These are phyloP conservation scores for Lithospermum erythrorhizon DNA, from an alignment of 257 asterid genomes.

Conservation along the genomic window DNA sequence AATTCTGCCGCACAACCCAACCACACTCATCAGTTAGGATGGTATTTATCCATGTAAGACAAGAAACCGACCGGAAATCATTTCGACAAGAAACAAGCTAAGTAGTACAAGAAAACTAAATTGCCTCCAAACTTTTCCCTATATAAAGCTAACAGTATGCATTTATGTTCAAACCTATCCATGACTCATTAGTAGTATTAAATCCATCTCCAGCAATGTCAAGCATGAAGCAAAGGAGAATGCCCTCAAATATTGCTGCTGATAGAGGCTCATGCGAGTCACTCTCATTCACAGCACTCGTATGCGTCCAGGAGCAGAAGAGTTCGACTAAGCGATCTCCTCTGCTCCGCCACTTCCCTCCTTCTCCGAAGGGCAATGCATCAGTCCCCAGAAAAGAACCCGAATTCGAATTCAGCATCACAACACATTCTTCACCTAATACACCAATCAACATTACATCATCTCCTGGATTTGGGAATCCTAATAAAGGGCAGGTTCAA, in stretches of 20 bases:
- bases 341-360: conserved; percentile 1
- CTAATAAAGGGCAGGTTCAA: conserved; percentile 3
- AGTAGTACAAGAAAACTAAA: too few species aligned
- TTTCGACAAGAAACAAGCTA: too few species aligned
- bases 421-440: conserved; percentile 7
- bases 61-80: too few species aligned
- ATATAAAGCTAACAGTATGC: too few species aligned
- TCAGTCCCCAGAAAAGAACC: conserved; percentile 8
- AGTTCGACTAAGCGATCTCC: too few species aligned
- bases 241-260: conserved; percentile 16
- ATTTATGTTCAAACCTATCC: too few species aligned
- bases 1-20: too few species aligned
- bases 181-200: too few species aligned
- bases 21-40: too few species aligned
- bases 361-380: conserved; percentile 6
- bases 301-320: conserved; percentile 28
- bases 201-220: neutral
- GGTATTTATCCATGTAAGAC: too few species aligned
- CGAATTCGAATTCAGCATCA: conserved; percentile 31
- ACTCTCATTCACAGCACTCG: conserved; percentile 43
- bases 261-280: conserved; percentile 40
- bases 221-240: conserved; percentile 25
- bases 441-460: conserved; percentile 9
- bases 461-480: conserved; percentile 12
- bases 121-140: too few species aligned